A percentile compares a stretch with the other conserved stretches of the same genome.
Evolutionary conservation across 805 yeast genomes (phyloP).

Genomic region (Brettanomyces nanus): DNA sequence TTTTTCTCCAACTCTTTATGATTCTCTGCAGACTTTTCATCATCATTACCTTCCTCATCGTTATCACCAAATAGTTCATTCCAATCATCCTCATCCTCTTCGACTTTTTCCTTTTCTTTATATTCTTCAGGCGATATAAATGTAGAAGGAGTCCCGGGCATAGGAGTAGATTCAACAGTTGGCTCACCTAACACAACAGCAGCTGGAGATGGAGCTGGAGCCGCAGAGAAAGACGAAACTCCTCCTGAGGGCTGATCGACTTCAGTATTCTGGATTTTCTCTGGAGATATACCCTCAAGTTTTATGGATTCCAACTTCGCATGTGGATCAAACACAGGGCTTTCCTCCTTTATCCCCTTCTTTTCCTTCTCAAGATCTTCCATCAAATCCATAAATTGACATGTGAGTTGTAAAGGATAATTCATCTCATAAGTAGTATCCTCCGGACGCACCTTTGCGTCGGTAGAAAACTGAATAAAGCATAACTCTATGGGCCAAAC

Average conservation of each 20-base stretch:
- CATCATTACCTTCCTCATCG: slow-evolving; percentile 12
- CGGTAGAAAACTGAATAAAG: slow-evolving; percentile 41
- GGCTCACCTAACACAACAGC: no score
- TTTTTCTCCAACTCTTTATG: no score
- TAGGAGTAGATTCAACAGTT: no score
- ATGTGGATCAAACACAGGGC: background rate
- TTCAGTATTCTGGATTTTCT: background rate
- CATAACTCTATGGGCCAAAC: slow-evolving; percentile 71
- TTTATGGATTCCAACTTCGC: no score
- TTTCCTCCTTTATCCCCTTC: background rate
- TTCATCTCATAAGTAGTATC: slow-evolving; percentile 8
- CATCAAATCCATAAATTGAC: slow-evolving; percentile 20
- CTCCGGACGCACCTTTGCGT: slow-evolving; percentile 3
- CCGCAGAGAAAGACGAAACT: no score
- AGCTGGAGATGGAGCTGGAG: no score
- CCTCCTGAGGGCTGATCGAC: no score
- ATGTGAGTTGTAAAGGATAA: slow-evolving; percentile 22
- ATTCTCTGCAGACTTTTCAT: no score
- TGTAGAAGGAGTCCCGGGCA: no score
- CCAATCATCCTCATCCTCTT: slow-evolving; percentile 7
- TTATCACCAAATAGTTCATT: slow-evolving; percentile 5
- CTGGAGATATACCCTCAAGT: no score
- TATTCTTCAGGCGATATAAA: no score
- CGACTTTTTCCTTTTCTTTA: slow-evolving; percentile 6
- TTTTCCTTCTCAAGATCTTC: slow-evolving; percentile 2